Conservation (phyloP, 495 filamentous ascomycete genomes). For the Opeltia flavorubescens region DNA sequence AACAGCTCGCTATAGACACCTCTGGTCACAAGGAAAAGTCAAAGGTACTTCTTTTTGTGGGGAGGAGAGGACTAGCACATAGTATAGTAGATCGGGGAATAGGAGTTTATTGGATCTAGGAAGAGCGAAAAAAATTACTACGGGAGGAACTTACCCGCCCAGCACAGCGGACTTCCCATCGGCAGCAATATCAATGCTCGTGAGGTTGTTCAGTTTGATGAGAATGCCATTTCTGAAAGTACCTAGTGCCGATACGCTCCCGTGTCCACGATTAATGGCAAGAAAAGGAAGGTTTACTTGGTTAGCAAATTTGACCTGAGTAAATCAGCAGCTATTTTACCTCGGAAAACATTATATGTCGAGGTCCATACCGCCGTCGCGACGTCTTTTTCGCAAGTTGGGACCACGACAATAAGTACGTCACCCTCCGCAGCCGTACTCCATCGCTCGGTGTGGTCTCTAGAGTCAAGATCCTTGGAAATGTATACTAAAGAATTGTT, state of each 20-base stretch:
- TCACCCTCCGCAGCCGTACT: conserved; percentile 24
- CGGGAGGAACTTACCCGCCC: conserved; percentile 27
- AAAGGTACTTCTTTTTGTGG: not conserved
- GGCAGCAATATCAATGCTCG: conserved; percentile 24
- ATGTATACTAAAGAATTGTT: conserved; percentile 21
- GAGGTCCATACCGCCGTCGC: conserved; percentile 24
- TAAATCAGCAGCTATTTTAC: not conserved
- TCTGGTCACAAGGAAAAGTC: not conserved
- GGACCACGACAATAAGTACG: conserved; percentile 32
- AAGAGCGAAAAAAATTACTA: not conserved
- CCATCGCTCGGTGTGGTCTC: conserved; percentile 29
- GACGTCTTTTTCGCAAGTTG: conserved; percentile 37
- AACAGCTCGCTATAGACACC: not conserved
- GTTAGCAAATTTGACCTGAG: conserved; percentile 33
- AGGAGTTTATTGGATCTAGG: conserved; percentile 1
- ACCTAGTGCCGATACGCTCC: conserved; percentile 23
- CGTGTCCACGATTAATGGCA: conserved; percentile 34
- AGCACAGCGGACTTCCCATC: conserved; percentile 36
- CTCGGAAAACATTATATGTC: not conserved
- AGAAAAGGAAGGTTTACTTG: conserved; percentile 34
- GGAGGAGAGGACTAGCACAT: conserved; percentile 9
- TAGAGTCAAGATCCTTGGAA: conserved; percentile 28
- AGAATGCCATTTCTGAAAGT: conserved; percentile 33
- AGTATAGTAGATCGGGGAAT: not conserved
- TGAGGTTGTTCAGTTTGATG: conserved; percentile 30